Percentiles rank a stretch among this genome's conserved stretches.
Conservation (phyloP, 139 green algal genomes). For the Tetraselmis chui region DNA sequence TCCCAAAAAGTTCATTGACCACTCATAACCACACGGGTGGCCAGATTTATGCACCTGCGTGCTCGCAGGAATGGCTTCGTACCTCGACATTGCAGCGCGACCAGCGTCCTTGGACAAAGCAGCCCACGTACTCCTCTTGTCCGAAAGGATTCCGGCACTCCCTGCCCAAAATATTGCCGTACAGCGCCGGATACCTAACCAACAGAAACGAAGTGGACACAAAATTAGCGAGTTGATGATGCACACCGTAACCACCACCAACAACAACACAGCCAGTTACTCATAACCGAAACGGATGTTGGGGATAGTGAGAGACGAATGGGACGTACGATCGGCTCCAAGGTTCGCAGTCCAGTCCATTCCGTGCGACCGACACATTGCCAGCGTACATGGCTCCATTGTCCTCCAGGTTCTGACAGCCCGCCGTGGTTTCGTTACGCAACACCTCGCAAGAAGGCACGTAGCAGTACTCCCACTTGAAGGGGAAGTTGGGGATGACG, state of each 20-base stretch:
- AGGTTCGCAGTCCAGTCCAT: background rate
- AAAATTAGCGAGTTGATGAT: too few species aligned
- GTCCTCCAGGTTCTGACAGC: background rate
- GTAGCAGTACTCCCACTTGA: background rate
- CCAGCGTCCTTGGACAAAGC: background rate
- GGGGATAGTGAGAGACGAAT: too few species aligned
- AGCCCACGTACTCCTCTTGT: background rate
- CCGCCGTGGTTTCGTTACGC: background rate
- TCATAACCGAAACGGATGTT: too few species aligned
- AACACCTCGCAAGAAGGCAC: background rate
- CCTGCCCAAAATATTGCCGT: background rate
- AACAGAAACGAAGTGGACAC: too few species aligned
- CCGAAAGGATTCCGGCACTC: background rate
- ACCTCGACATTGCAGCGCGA: background rate
- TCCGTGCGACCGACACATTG: background rate
- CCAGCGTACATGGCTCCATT: background rate
- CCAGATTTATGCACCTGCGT: too few species aligned
- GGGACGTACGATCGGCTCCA: background rate
- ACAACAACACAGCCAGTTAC: too few species aligned
- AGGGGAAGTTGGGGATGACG: background rate
- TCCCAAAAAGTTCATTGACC: too few species aligned
- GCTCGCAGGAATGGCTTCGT: too few species aligned
- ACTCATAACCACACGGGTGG: too few species aligned
- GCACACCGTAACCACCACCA: too few species aligned
- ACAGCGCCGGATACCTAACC: background rate